phyloP scores from a whole-genome alignment of 345 rosid species.

The Salix purpurea region DNA sequence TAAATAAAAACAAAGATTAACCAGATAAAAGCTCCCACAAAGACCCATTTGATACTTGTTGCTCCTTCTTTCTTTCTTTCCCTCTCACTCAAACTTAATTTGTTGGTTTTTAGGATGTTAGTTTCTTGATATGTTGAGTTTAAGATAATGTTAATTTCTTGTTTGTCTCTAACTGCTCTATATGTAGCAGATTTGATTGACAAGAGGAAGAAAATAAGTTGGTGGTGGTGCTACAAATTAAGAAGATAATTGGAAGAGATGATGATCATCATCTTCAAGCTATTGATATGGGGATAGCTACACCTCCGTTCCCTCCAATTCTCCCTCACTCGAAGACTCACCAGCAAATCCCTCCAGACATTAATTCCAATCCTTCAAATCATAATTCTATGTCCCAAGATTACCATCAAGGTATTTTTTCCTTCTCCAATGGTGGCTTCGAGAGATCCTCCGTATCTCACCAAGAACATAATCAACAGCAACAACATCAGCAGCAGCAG shows the following conservation, averaged over 20 bases:
- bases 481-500: conserved; percentile 28
- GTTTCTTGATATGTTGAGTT: conserved; percentile 2
- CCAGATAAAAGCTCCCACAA: neutral
- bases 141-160: neutral
- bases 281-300: conserved; percentile 71
- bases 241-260: conserved; percentile 4
- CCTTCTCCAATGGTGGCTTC: conserved; percentile 74
- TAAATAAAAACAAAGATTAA: neutral
- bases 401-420: conserved; percentile 60
- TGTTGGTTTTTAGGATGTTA: conserved; percentile 6
- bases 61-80: neutral
- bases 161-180: conserved; percentile 25
- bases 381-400: conserved; percentile 91
- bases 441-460: conserved; percentile 38
- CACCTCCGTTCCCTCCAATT: conserved; percentile 28
- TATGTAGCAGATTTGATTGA: conserved; percentile 19
- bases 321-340: conserved; percentile 22
- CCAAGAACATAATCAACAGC: conserved; percentile 17
- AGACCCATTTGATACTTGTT: conserved; percentile 10
- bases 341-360: conserved; percentile 9
- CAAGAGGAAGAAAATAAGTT: neutral
- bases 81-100: neutral
- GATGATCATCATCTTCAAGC: conserved; percentile 40
- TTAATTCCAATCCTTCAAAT: conserved; percentile 26
- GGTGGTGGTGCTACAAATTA: neutral